These are phyloP conservation scores for Barbatosphaeria neglecta DNA, from an alignment of 495 filamentous ascomycete genomes.

Conservation along the genomic window DNA sequence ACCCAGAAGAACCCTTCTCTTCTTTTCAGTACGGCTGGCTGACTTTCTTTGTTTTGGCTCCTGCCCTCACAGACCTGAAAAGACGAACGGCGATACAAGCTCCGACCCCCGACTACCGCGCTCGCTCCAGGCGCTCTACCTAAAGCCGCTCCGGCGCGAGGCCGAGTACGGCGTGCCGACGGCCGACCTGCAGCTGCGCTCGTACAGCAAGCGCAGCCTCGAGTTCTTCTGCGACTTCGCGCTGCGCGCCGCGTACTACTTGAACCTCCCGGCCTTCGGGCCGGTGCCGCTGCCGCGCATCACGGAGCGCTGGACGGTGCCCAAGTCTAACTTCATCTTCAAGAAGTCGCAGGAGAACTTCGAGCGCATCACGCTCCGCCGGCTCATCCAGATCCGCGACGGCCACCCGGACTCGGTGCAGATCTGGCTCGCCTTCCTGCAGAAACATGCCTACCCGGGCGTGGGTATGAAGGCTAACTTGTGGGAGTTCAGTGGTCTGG, in stretches of 20 bases:
- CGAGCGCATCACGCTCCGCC: slow-evolving; percentile 74
- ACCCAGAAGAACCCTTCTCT: no score
- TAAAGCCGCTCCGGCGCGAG: slow-evolving; percentile 68
- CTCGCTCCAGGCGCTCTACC: slow-evolving; percentile 60
- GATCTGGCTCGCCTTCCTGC: slow-evolving; percentile 81
- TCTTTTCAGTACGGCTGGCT: no score
- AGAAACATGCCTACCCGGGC: slow-evolving; percentile 83
- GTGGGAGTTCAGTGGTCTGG: slow-evolving; percentile 71
- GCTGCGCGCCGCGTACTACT: slow-evolving; percentile 86
- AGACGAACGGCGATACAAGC: slow-evolving; percentile 22
- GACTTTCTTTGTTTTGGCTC: background rate
- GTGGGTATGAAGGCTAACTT: slow-evolving; percentile 98
- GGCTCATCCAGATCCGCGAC: slow-evolving; percentile 88
- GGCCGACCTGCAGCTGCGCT: slow-evolving; percentile 86
- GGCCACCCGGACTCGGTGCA: slow-evolving; percentile 81
- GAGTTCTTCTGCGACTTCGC: slow-evolving; percentile 95
- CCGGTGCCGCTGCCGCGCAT: slow-evolving; percentile 83
- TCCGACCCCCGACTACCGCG: slow-evolving; percentile 17
- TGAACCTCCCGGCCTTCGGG: slow-evolving; percentile 73
- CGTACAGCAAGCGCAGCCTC: slow-evolving; percentile 81
- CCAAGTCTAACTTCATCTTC: slow-evolving; percentile 75
- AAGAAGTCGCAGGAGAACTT: slow-evolving; percentile 99
- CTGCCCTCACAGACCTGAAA: background rate
- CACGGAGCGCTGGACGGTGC: slow-evolving; percentile 88
- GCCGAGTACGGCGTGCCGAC: slow-evolving; percentile 65